These are phyloP conservation scores for Grammothele lineata DNA, from an alignment of 768 basidiomycete species.

Conservation along the genomic window DNA sequence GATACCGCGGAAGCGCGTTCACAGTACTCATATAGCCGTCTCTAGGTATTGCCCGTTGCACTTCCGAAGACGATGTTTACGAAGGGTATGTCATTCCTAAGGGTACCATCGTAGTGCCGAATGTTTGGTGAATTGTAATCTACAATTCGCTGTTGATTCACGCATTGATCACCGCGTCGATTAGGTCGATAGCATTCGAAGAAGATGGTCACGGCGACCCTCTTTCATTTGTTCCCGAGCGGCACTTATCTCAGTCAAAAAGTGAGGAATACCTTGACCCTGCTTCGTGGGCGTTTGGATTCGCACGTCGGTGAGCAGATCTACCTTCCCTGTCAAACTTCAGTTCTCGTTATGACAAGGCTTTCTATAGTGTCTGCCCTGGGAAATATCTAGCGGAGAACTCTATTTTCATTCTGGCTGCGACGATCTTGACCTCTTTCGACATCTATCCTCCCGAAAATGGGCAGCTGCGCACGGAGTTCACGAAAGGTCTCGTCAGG, in stretches of 20 bases:
- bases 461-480: neutral
- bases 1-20: too few relatives aligned
- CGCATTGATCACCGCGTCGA: neutral
- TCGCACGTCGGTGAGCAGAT: conserved; percentile 6
- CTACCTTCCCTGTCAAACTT: neutral
- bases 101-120: conserved; percentile 19
- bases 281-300: conserved; percentile 3
- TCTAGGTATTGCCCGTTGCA: conserved; percentile 16
- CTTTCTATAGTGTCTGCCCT: neutral
- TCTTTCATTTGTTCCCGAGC: conserved; percentile 13
- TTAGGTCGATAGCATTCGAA: conserved; percentile 11
- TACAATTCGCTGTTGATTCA: neutral
- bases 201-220: conserved; percentile 7
- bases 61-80: conserved; percentile 19
- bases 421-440: conserved; percentile 11
- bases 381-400: neutral
- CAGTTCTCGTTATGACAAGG: neutral
- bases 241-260: conserved; percentile 12
- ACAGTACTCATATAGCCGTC: neutral
- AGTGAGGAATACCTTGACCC: neutral
- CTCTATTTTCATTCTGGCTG: neutral
- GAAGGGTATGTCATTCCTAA: conserved; percentile 20
- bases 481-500: conserved; percentile 9
- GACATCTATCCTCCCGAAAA: conserved; percentile 3
- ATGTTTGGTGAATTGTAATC: conserved; percentile 18